Conservation (phyloP, 305 asterid species). For the Fraxinus floribunda region DNA sequence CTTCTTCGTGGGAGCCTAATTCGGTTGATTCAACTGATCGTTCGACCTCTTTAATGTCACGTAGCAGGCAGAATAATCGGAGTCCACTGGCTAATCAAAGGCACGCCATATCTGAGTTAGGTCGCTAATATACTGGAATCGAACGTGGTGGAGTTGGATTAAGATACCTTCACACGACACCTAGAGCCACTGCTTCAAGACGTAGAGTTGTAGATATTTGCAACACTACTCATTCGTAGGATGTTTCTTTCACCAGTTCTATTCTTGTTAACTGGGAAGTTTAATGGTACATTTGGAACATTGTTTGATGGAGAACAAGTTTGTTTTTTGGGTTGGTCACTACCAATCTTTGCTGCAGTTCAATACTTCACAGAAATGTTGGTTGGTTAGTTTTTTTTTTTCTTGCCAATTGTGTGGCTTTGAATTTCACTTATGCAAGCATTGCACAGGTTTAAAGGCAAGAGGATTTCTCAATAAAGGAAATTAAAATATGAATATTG, state of each 20-base stretch:
- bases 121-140: slow-evolving; percentile 4
- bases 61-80: slow-evolving; percentile 34
- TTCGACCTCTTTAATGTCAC: slow-evolving; percentile 54
- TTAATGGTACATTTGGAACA: background rate
- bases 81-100: slow-evolving; percentile 39
- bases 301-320: background rate
- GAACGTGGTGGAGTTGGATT: background rate
- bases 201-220: slow-evolving; percentile 28
- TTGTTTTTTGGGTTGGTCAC: background rate
- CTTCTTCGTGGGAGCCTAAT: slow-evolving; percentile 73
- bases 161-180: background rate
- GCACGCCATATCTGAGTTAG: slow-evolving; percentile 32
- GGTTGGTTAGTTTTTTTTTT: background rate
- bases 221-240: slow-evolving; percentile 23
- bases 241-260: background rate
- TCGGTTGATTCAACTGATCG: slow-evolving; percentile 59
- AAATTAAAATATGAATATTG: background rate
- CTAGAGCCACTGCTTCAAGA: slow-evolving; percentile 27
- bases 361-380: background rate
- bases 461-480: background rate
- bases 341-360: background rate
- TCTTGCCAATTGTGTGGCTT: background rate
- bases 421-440: background rate
- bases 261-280: background rate
- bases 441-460: background rate